Evolutionary conservation across 108 stramenopile species (phyloP).

Genomic region (Aurantiochytrium sp.): DNA sequence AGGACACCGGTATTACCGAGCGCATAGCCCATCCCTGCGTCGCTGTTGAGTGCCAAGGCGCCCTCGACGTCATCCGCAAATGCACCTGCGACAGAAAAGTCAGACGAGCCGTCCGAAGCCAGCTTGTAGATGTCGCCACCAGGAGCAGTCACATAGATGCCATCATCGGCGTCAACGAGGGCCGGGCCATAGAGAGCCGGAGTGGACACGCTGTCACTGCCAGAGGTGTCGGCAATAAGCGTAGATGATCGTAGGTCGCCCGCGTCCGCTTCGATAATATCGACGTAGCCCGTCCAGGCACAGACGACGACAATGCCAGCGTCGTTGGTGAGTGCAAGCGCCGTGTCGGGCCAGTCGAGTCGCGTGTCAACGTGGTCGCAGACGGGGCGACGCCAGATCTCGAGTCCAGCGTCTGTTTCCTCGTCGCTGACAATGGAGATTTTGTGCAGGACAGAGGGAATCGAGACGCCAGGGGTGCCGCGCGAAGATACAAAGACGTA

Average conservation of each 20-base stretch:
- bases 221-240: background rate
- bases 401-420: background rate
- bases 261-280: background rate
- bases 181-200: background rate
- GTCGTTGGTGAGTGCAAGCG: background rate
- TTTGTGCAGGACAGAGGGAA: background rate
- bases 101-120: too few relatives aligned
- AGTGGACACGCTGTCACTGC: background rate
- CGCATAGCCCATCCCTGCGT: background rate
- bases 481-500: background rate
- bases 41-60: background rate
- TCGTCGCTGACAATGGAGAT: background rate
- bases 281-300: background rate
- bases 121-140: background rate
- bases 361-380: background rate
- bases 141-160: background rate
- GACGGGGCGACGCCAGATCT: background rate
- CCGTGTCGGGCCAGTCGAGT: background rate
- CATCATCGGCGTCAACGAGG: background rate
- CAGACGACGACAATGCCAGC: background rate
- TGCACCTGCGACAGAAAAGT: background rate
- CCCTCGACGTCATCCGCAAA: background rate
- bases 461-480: background rate
- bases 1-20: background rate
- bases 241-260: background rate